These are phyloP conservation scores for Candida labiduridarum DNA, from an alignment of 1,139 yeast genomes.

Conservation along the genomic window DNA sequence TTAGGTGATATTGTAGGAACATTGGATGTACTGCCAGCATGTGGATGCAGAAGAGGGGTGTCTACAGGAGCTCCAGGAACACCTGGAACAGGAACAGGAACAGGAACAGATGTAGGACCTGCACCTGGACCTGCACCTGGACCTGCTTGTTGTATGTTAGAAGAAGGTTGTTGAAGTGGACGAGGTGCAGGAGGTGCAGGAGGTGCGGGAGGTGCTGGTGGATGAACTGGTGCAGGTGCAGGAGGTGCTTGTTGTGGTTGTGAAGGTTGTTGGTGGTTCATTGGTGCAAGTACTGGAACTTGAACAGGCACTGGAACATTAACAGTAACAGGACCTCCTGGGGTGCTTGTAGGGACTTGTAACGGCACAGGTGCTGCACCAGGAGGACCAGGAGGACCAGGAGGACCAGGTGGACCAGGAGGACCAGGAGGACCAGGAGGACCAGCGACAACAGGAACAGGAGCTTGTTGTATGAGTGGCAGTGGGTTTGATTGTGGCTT, in stretches of 20 bases:
- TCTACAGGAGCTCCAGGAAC: neutral
- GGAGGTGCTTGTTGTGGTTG: neutral
- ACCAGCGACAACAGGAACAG: conserved; percentile 7
- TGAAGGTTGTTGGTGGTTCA: neutral
- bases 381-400: too few species aligned
- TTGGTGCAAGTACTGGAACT: neutral
- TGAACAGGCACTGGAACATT: neutral
- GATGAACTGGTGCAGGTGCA: neutral
- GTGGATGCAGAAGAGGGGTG: neutral
- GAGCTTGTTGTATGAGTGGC: conserved; percentile 17
- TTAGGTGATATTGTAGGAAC: conserved; percentile 18
- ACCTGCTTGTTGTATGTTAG: too few species aligned
- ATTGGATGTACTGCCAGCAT: conserved; percentile 7
- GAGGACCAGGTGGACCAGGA: neutral
- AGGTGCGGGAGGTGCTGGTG: neutral
- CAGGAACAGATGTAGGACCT: too few species aligned
- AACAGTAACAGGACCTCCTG: neutral
- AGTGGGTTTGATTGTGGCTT: conserved; percentile 6
- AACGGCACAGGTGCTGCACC: too few species aligned
- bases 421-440: neutral
- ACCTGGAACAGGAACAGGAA: too few species aligned
- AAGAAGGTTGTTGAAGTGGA: too few species aligned
- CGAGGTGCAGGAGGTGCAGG: conserved; percentile 3
- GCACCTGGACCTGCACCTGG: neutral
- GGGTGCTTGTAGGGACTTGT: neutral